Evolutionary conservation across 1,284 basidiomycete species (phyloP).

Genomic region (Schizophyllum commune): DNA sequence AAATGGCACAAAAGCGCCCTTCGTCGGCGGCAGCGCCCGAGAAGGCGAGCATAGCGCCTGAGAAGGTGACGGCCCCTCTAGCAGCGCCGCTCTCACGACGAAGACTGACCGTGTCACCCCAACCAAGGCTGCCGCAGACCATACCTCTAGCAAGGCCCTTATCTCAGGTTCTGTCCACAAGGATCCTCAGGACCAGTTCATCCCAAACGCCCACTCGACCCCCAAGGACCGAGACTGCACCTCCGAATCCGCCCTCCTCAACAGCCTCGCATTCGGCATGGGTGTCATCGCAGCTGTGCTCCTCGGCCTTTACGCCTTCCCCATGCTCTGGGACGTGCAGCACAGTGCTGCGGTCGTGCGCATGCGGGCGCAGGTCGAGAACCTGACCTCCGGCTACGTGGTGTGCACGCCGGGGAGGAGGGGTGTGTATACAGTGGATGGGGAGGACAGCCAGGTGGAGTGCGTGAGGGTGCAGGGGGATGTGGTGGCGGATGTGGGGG

Average conservation of each 20-base stretch:
- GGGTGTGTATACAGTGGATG: slow-evolving; percentile 56
- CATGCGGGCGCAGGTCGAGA: neutral
- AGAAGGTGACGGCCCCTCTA: too few relatives aligned
- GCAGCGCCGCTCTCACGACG: too few relatives aligned
- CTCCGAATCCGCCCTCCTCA: too few relatives aligned
- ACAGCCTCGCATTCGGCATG: neutral
- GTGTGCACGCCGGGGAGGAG: slow-evolving; percentile 47
- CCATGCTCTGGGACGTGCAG: neutral
- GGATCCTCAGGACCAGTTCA: too few relatives aligned
- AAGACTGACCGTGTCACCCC: too few relatives aligned
- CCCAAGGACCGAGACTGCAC: too few relatives aligned
- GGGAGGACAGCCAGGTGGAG: slow-evolving; percentile 36
- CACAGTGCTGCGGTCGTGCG: neutral
- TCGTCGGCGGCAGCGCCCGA: neutral
- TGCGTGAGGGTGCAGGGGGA: slow-evolving; percentile 50
- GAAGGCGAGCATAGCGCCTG: neutral
- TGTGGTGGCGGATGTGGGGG: slow-evolving; percentile 44
- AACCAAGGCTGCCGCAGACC: too few relatives aligned
- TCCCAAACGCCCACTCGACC: too few relatives aligned
- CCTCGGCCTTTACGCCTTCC: neutral
- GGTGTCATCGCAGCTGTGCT: neutral
- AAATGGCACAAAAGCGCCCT: neutral
- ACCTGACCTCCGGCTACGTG: slow-evolving; percentile 30
- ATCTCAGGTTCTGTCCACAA: too few relatives aligned
- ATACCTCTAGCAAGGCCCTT: too few relatives aligned